Evolutionary conservation across 2,329 filamentous ascomycete species (phyloP).

Genomic region (Grosmannia clavigera): DNA sequence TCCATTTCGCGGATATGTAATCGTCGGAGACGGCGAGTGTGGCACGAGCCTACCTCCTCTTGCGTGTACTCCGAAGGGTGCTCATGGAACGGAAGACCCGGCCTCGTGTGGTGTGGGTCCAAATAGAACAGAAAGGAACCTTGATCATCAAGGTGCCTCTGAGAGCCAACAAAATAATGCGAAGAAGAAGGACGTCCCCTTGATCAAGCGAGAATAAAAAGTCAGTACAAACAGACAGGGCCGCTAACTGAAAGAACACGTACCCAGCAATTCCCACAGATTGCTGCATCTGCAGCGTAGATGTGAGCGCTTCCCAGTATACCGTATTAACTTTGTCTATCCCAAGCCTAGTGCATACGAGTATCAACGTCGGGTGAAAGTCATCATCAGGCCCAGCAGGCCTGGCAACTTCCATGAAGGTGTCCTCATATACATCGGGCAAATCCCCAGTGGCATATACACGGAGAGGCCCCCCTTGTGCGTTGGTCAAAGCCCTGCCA

Average conservation of each 20-base stretch:
- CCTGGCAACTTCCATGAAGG: slow-evolving; percentile 66
- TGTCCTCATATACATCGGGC: slow-evolving; percentile 86
- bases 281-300: slow-evolving; percentile 73
- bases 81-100: slow-evolving; percentile 54
- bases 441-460: slow-evolving; percentile 88
- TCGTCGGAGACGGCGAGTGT: slow-evolving; percentile 72
- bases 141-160: slow-evolving; percentile 20
- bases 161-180: slow-evolving; percentile 48
- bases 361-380: slow-evolving; percentile 76
- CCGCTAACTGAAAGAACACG: slow-evolving; percentile 15
- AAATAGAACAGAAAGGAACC: slow-evolving; percentile 83
- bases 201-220: not conserved
- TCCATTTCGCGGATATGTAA: slow-evolving; percentile 89
- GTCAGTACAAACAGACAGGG: not conserved
- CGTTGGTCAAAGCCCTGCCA: slow-evolving; percentile 59
- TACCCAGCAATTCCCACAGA: slow-evolving; percentile 95
- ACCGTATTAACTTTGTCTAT: slow-evolving; percentile 91
- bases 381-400: slow-evolving; percentile 45
- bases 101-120: slow-evolving; percentile 79
- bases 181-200: slow-evolving; percentile 88
- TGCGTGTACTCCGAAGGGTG: slow-evolving; percentile 46
- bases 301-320: slow-evolving; percentile 88
- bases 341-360: slow-evolving; percentile 79
- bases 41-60: slow-evolving; percentile 71
- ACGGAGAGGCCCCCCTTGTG: slow-evolving; percentile 50